phyloP scores from a whole-genome alignment of 2,329 filamentous ascomycete species.

The Emergomyces pasteurianus region DNA sequence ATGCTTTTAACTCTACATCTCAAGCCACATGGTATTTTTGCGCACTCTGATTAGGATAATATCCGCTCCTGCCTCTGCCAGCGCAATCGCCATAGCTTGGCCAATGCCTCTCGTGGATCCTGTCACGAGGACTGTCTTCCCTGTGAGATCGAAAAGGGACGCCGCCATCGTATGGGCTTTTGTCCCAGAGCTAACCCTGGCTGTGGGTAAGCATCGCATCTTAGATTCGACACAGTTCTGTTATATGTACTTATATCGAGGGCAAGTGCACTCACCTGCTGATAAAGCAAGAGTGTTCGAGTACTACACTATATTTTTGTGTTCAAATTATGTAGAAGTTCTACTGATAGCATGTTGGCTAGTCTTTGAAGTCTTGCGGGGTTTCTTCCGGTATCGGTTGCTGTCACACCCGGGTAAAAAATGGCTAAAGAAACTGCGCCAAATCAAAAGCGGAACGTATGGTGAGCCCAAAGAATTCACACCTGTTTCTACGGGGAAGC shows the following conservation, averaged over 20 bases:
- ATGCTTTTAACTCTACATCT: background rate
- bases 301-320: background rate
- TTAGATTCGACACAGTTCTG: background rate
- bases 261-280: background rate
- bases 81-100: slow-evolving; percentile 19
- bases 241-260: background rate
- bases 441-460: background rate
- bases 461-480: no score
- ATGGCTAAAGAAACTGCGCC: background rate
- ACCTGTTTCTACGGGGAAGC: no score
- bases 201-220: background rate
- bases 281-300: no score
- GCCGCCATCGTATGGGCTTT: background rate
- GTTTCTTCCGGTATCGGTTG: background rate
- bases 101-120: slow-evolving; percentile 23
- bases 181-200: background rate
- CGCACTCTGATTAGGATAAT: slow-evolving; percentile 15
- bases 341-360: background rate
- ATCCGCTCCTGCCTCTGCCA: slow-evolving; percentile 24
- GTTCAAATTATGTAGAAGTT: background rate
- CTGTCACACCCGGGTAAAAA: background rate
- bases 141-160: slow-evolving; percentile 8
- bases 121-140: slow-evolving; percentile 21
- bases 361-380: background rate
- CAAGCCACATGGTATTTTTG: background rate